Conservation (phyloP, 2,329 filamentous ascomycete species). For the Aspergillus sp. region DNA sequence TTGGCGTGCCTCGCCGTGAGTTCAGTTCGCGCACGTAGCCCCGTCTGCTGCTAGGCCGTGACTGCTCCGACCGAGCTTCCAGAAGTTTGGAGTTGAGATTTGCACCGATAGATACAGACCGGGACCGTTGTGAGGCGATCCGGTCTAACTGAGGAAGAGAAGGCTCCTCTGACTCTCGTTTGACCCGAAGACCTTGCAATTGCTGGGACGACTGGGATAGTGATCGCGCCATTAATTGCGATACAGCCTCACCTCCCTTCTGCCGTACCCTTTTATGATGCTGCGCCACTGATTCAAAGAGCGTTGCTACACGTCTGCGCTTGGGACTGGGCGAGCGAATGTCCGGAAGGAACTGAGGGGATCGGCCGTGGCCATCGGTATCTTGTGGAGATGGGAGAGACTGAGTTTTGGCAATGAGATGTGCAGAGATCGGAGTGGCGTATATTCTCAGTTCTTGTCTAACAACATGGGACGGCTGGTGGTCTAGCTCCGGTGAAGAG, state of each 20-base stretch:
- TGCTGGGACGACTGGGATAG: slow-evolving; percentile 34
- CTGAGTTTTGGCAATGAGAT: slow-evolving; percentile 37
- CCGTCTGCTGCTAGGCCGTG: slow-evolving; percentile 27
- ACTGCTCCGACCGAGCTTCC: slow-evolving; percentile 19
- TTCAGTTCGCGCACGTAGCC: slow-evolving; percentile 18
- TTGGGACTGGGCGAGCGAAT: slow-evolving; percentile 44
- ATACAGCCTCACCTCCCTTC: slow-evolving; percentile 43
- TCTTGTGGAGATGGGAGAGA: slow-evolving; percentile 37
- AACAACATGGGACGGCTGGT: slow-evolving; percentile 11
- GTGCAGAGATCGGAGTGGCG: slow-evolving; percentile 38
- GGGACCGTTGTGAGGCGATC: slow-evolving; percentile 30
- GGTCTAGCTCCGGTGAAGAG: slow-evolving; percentile 30
- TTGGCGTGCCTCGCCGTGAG: slow-evolving; percentile 26
- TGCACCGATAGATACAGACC: slow-evolving; percentile 38
- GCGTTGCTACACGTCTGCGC: slow-evolving; percentile 45
- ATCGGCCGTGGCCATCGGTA: slow-evolving; percentile 20
- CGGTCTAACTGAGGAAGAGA: slow-evolving; percentile 32
- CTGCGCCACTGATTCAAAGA: slow-evolving; percentile 45
- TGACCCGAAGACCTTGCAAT: slow-evolving; percentile 35
- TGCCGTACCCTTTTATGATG: slow-evolving; percentile 45
- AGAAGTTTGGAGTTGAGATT: slow-evolving; percentile 26
- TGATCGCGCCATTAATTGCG: slow-evolving; percentile 41
- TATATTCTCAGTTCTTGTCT: slow-evolving; percentile 41
- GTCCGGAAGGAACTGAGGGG: slow-evolving; percentile 43
- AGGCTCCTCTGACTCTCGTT: slow-evolving; percentile 39